Evolutionary conservation across 352 stramenopile species (phyloP).

Genomic region (Thraustotheca clavata): DNA sequence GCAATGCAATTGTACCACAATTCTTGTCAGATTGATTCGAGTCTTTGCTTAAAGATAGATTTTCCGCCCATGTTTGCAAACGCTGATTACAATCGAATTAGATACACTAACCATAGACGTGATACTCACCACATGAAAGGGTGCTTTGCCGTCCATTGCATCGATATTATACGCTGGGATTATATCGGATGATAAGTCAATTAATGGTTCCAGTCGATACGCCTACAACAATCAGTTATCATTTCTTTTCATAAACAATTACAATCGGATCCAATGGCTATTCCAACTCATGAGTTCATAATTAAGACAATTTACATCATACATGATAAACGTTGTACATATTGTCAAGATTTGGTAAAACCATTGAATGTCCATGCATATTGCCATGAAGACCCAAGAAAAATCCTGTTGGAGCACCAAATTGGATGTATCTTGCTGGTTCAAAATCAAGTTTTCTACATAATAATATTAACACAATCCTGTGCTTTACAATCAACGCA

Average conservation of each 20-base stretch:
- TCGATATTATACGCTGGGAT: not conserved
- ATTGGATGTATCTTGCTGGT: slow-evolving; percentile 84
- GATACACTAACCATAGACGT: not conserved
- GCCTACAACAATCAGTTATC: slow-evolving; percentile 29
- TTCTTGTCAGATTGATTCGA: not conserved
- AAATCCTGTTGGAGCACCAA: slow-evolving; percentile 85
- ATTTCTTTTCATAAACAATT: not conserved
- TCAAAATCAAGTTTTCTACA: slow-evolving; percentile 46
- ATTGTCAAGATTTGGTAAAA: slow-evolving; percentile 63
- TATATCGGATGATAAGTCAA: slow-evolving; percentile 25
- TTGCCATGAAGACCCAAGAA: slow-evolving; percentile 90
- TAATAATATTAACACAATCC: not conserved
- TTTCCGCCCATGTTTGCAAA: not conserved
- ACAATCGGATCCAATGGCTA: slow-evolving; percentile 85
- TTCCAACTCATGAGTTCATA: not conserved
- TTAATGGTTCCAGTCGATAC: slow-evolving; percentile 92
- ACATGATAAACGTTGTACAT: slow-evolving; percentile 94
- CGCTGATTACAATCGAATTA: not conserved
- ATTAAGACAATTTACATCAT: not conserved
- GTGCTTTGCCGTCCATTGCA: not conserved
- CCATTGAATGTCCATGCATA: slow-evolving; percentile 54
- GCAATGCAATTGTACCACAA: not conserved
- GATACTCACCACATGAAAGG: not conserved
- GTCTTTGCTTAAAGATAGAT: not conserved
- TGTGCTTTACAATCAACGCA: not conserved